A percentile compares a stretch with the other conserved stretches of the same genome.
Evolutionary conservation across 352 stramenopile genomes (phyloP).

Genomic region (Phytophthora pisi): DNA sequence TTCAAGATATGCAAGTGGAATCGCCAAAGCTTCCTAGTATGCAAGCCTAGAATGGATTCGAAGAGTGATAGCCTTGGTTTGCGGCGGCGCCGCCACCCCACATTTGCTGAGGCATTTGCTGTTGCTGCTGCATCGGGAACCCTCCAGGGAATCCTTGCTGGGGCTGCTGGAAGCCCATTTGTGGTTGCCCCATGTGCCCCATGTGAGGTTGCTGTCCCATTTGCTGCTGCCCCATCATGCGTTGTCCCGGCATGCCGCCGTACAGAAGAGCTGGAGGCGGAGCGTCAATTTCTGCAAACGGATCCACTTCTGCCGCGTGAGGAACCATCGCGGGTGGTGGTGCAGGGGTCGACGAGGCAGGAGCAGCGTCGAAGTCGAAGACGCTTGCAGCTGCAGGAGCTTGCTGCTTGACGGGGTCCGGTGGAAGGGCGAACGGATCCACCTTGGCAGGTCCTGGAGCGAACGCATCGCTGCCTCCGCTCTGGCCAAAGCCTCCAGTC

Average conservation of each 20-base stretch:
- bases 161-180: slow-evolving; percentile 27
- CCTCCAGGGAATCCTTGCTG: slow-evolving; percentile 31
- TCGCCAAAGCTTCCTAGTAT: not conserved
- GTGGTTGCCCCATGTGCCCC: slow-evolving; percentile 23
- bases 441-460: slow-evolving; percentile 13
- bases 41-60: slow-evolving; percentile 29
- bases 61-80: slow-evolving; percentile 39
- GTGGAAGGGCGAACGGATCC: slow-evolving; percentile 54
- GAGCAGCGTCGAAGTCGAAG: slow-evolving; percentile 46
- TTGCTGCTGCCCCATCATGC: slow-evolving; percentile 14
- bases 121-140: slow-evolving; percentile 35
- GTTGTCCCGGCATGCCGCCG: slow-evolving; percentile 26
- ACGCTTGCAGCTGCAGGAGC: slow-evolving; percentile 24
- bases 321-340: slow-evolving; percentile 18
- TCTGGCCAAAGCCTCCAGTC: slow-evolving; percentile 8
- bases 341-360: slow-evolving; percentile 11
- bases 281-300: slow-evolving; percentile 53
- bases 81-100: slow-evolving; percentile 29
- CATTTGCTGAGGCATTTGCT: slow-evolving; percentile 49
- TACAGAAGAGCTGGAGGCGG: slow-evolving; percentile 35
- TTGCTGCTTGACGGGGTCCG: slow-evolving; percentile 53
- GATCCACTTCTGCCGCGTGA: slow-evolving; percentile 42
- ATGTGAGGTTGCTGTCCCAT: slow-evolving; percentile 24
- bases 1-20: slow-evolving; percentile 17
- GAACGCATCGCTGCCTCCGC: slow-evolving; percentile 10